Evolutionary conservation across 225 moss, liverwort and hornwort species (phyloP).

Genomic region (Neckera pumila): DNA sequence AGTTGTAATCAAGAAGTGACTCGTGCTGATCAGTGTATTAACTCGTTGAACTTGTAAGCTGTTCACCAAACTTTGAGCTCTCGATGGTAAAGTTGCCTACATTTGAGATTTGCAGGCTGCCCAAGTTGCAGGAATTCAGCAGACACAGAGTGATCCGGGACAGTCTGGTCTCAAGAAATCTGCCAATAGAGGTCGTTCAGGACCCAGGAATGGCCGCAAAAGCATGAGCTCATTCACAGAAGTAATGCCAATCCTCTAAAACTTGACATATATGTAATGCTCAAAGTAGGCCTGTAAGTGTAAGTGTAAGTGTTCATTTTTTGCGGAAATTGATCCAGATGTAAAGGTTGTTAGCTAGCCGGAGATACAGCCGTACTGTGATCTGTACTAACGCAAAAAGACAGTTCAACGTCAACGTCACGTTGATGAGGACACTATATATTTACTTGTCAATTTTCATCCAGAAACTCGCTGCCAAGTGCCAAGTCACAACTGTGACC

Average conservation of each 20-base stretch:
- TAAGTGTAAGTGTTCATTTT: neutral
- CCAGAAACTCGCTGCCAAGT: neutral
- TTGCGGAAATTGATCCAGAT: neutral
- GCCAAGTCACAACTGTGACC: neutral
- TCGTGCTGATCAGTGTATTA: neutral
- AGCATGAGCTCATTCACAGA: neutral
- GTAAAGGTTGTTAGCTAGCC: neutral
- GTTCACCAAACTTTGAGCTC: neutral
- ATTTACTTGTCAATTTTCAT: neutral
- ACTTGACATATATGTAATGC: neutral
- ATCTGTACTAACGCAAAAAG: neutral
- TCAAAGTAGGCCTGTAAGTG: neutral
- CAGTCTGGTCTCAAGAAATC: neutral
- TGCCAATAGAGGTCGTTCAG: neutral
- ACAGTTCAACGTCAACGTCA: neutral
- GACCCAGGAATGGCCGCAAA: neutral
- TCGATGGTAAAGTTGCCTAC: neutral
- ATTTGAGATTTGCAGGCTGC: neutral
- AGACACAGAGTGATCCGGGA: neutral
- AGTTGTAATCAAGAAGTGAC: neutral
- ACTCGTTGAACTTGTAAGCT: neutral
- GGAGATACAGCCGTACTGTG: neutral
- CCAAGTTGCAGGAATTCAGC: neutral
- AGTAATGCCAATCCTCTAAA: neutral
- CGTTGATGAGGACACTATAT: neutral